A percentile compares a stretch with the other conserved stretches of the same genome.
Evolutionary conservation across 768 basidiomycete genomes (phyloP).

Genomic region (Trametes elegans): DNA sequence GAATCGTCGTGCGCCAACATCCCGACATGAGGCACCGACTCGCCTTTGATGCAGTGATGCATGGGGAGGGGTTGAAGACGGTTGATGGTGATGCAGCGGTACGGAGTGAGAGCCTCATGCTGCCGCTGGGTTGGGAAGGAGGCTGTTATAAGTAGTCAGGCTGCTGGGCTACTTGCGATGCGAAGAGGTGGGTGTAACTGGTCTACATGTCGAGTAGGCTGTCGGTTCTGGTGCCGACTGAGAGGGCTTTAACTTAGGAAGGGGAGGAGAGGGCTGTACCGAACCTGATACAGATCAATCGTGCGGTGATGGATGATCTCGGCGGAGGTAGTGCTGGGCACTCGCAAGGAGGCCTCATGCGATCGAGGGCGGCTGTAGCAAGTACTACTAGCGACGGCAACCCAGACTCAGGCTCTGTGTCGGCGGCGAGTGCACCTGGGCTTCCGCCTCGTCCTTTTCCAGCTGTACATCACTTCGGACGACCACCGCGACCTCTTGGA

Average conservation of each 20-base stretch:
- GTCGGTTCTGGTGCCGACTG: neutral
- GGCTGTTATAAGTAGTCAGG: too few relatives aligned
- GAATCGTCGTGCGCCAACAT: slow-evolving; percentile 2
- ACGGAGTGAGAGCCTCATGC: too few relatives aligned
- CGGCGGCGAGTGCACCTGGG: slow-evolving; percentile 4
- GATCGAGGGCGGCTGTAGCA: slow-evolving; percentile 12
- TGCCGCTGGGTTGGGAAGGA: neutral
- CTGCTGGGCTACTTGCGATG: neutral
- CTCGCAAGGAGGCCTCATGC: slow-evolving; percentile 17
- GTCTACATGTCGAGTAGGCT: neutral
- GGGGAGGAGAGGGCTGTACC: slow-evolving; percentile 12
- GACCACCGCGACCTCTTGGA: slow-evolving; percentile 1
- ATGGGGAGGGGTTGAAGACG: neutral
- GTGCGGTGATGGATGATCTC: slow-evolving; percentile 17
- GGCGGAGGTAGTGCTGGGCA: slow-evolving; percentile 11
- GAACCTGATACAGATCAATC: slow-evolving; percentile 15
- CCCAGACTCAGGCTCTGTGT: neutral
- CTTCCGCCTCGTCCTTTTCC: slow-evolving; percentile 2
- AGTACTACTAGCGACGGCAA: slow-evolving; percentile 14
- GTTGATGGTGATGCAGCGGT: neutral
- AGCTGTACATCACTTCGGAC: slow-evolving; percentile 9
- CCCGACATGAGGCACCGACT: slow-evolving; percentile 12
- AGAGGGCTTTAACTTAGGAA: slow-evolving; percentile 7
- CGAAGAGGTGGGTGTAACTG: neutral
- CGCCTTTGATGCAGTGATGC: slow-evolving; percentile 10